A percentile compares a stretch with the other conserved stretches of the same genome.
phyloP scores from a whole-genome alignment of 768 basidiomycete species.

The Leccinum longicurvipes region DNA sequence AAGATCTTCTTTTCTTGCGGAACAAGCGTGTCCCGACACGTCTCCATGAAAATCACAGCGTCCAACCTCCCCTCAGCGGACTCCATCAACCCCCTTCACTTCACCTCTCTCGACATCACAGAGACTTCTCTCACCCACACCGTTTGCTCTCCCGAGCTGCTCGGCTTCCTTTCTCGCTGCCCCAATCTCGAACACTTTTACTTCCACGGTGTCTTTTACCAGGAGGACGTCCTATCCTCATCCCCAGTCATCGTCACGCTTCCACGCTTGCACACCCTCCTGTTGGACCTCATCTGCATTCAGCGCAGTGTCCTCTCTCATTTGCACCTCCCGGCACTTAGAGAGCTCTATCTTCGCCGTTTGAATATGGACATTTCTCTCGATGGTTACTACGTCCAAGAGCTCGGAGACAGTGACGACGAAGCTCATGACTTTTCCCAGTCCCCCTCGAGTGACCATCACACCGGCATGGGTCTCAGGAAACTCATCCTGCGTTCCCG shows the following conservation, averaged over 20 bases:
- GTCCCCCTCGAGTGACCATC: conserved; percentile 72
- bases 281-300: conserved; percentile 56
- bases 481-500: conserved; percentile 55
- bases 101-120: conserved; percentile 55
- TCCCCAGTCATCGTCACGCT: conserved; percentile 46
- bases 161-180: conserved; percentile 59
- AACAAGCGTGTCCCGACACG: conserved; percentile 36
- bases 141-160: conserved; percentile 46
- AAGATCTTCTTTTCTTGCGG: conserved; percentile 28
- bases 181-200: conserved; percentile 59
- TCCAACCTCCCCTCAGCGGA: conserved; percentile 46
- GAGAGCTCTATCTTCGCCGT: conserved; percentile 59
- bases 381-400: conserved; percentile 34
- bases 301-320: conserved; percentile 63
- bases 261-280: conserved; percentile 56
- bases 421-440: conserved; percentile 73
- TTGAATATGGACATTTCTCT: conserved; percentile 58
- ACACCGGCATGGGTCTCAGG: conserved; percentile 78
- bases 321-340: conserved; percentile 58
- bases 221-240: conserved; percentile 32
- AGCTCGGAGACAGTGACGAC: conserved; percentile 71
- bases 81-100: conserved; percentile 46
- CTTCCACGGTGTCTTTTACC: conserved; percentile 52
- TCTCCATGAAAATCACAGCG: conserved; percentile 49
- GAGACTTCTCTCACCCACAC: conserved; percentile 43